Base-by-base conservation (phyloP, 257 asterid genomes). In the Henckelia pumila region DNA sequence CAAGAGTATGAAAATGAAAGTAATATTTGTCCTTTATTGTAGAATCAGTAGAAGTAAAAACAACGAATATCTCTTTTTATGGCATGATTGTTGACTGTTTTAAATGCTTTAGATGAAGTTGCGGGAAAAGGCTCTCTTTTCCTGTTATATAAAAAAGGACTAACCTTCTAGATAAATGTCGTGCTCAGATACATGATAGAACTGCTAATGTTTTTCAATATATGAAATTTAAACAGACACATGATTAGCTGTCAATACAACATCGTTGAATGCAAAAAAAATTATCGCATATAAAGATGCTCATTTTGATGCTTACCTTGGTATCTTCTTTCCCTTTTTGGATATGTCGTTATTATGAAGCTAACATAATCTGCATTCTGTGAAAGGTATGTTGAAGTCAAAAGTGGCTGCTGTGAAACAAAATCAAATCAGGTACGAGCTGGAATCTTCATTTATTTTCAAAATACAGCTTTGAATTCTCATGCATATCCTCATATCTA, bases 371-470 rank as follows among this genome's bases (percentile, higher is more conserved):
- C 4, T 61, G 33, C 57, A 49, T 73, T 68, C 56, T 66, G 37
- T 56, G 57, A 37, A 61, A 92, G 95, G 90, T 73, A 61, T 72
- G 57, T 52, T 84, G 44, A 89, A 81, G 78, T 73, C 75, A 7
- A 84, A 82, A 79, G 81, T 75, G 59, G 75, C 84, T 67, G 56
- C 73, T 35, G 63, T 67, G 68, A 84, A 84, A 73, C 86, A 74
- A 66, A 86, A 77, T 73, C 73, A 73, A 64, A 68, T 87, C 40
- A 86, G 96, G 96, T 89, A 84, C 49, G 74, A 63, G 33, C 73
- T 23, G 13, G 29, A n/a, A 28, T 35, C 61, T 49, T 61, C 58
- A 24, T 69, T 50, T 64, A 28, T 35, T 44, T 29, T 57, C 24
- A 52, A 6, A 30, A 61, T 17, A 21, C 35, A 56, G 68, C 69